Conservation (phyloP, 345 rosid species). For the Citrus medica region DNA sequence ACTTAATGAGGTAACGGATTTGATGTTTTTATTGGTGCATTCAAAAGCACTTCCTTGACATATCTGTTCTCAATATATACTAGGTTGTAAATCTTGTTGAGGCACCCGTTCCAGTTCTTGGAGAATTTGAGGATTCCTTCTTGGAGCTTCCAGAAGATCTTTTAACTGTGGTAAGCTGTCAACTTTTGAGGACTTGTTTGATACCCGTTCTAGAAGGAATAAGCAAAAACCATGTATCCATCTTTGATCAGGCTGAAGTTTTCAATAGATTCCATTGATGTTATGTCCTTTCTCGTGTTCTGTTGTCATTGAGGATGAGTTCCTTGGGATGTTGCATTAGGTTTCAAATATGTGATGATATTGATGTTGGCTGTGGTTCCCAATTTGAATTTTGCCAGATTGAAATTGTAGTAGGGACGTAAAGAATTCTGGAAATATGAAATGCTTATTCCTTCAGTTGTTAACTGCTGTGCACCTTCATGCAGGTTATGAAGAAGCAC, state of each 20-base stretch:
- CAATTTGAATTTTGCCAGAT: background rate
- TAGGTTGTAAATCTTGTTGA: conserved; percentile 97
- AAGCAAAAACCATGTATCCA: no score
- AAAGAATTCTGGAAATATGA: background rate
- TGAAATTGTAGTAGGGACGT: background rate
- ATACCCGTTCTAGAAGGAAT: no score
- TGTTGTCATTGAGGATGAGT: background rate
- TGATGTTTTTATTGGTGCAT: conserved; percentile 16
- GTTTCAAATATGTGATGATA: background rate
- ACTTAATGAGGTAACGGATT: conserved; percentile 62
- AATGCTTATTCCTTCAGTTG: background rate
- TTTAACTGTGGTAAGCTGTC: conserved; percentile 65
- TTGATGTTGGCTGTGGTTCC: background rate
- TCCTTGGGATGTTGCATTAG: background rate
- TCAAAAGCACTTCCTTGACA: background rate
- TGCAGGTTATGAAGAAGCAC: conserved; percentile 96
- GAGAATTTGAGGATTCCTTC: conserved; percentile 79
- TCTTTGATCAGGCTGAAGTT: background rate
- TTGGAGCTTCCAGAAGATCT: conserved; percentile 91
- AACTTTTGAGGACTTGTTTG: background rate
- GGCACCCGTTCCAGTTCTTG: conserved; percentile 85
- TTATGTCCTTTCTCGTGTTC: background rate
- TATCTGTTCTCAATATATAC: conserved; percentile 13
- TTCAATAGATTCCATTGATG: background rate
- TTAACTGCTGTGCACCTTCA: conserved; percentile 11